Percentiles rank a stretch among this genome's conserved stretches.
phyloP scores from a whole-genome alignment of 192 early-diverging fungal genomes.

The Coemansia sp. region DNA sequence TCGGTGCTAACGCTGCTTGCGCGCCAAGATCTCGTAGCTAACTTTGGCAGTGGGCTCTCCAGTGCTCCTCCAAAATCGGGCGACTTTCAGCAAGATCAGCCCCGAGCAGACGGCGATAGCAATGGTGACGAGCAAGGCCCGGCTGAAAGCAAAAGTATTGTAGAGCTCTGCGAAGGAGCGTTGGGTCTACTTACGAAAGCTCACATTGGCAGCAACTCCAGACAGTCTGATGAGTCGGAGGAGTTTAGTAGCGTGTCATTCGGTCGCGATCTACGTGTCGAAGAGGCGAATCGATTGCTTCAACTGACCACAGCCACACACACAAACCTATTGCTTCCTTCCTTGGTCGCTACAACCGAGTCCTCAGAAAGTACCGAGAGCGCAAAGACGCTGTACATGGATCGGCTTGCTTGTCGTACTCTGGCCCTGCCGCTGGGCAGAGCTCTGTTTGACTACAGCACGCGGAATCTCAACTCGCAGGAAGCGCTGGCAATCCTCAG shows the following conservation, averaged over 20 bases:
- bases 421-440: slow-evolving; percentile 67
- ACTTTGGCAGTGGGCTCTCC: background rate
- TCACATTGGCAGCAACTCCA: background rate
- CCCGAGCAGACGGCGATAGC: background rate
- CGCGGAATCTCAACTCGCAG: slow-evolving; percentile 54
- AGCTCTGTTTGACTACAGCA: slow-evolving; percentile 67
- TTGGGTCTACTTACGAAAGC: slow-evolving; percentile 1
- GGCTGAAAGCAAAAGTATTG: slow-evolving; percentile 12
- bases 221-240: slow-evolving; percentile 6
- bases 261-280: slow-evolving; percentile 36
- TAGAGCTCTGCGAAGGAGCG: slow-evolving; percentile 18
- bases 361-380: slow-evolving; percentile 9
- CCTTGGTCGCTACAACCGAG: background rate
- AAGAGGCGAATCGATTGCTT: slow-evolving; percentile 34
- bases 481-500: slow-evolving; percentile 60
- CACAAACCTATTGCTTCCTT: background rate
- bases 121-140: background rate
- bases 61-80: background rate
- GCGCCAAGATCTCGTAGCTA: slow-evolving; percentile 37
- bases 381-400: slow-evolving; percentile 20
- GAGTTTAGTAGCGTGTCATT: slow-evolving; percentile 26
- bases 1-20: slow-evolving; percentile 28
- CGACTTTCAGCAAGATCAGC: background rate
- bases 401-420: slow-evolving; percentile 44
- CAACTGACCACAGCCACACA: background rate